phyloP scores from a whole-genome alignment of 2,329 filamentous ascomycete genomes.

The Westerdykella sp. region DNA sequence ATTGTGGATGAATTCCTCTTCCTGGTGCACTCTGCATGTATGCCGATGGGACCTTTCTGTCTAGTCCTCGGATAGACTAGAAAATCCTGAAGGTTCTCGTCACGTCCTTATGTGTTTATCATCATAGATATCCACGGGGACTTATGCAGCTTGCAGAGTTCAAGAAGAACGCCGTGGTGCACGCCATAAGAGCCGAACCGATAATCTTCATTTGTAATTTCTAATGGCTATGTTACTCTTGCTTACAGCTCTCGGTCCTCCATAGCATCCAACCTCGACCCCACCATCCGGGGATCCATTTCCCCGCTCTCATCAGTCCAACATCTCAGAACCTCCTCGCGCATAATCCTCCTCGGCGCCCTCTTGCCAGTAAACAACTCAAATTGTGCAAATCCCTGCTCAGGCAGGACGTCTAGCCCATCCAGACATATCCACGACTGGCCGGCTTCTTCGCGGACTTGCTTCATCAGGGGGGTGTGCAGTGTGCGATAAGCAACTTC shows the following conservation, averaged over 20 bases:
- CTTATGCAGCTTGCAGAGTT: no score
- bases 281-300: conserved; percentile 26
- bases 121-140: no score
- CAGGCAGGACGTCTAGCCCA: conserved; percentile 67
- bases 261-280: conserved; percentile 28
- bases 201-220: neutral
- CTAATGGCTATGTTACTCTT: neutral
- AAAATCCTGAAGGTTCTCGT: no score
- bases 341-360: conserved; percentile 66
- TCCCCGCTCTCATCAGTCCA: conserved; percentile 31
- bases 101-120: no score
- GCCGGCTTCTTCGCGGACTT: conserved; percentile 56
- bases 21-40: no score
- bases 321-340: conserved; percentile 50
- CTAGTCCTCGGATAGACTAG: no score
- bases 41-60: no score
- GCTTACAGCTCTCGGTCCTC: conserved; percentile 31
- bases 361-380: conserved; percentile 71
- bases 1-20: no score
- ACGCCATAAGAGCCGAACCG: no score
- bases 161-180: no score
- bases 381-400: conserved; percentile 76
- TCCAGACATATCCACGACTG: conserved; percentile 70
- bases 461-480: conserved; percentile 62
- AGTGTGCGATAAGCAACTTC: conserved; percentile 69